phyloP scores from a whole-genome alignment of 192 early-diverging fungal species.

The Umbelopsis vinacea region DNA sequence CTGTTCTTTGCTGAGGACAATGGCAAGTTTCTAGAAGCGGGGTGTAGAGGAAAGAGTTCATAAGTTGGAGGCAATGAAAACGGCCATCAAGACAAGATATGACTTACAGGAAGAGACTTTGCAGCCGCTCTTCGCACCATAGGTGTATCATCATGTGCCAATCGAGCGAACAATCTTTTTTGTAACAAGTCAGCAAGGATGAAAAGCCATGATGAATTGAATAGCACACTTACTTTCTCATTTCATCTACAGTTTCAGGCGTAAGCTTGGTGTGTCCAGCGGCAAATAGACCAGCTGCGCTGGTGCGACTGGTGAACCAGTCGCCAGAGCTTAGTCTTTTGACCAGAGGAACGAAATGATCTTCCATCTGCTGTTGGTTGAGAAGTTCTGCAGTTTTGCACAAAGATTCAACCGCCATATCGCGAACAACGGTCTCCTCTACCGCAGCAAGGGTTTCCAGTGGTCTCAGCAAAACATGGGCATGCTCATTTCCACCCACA shows the following conservation, averaged over 20 bases:
- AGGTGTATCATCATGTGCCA: conserved; percentile 93
- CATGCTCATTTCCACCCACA: conserved; percentile 88
- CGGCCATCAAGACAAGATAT: not conserved
- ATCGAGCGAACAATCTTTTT: conserved; percentile 71
- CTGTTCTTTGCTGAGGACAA: conserved; percentile 73
- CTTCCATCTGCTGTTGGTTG: conserved; percentile 82
- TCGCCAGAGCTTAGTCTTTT: conserved; percentile 91
- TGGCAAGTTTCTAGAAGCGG: conserved; percentile 65
- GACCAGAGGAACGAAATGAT: conserved; percentile 89
- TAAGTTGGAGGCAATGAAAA: conserved; percentile 1
- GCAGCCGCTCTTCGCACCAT: conserved; percentile 98
- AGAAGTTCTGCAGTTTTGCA: conserved; percentile 81
- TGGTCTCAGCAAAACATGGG: conserved; percentile 85
- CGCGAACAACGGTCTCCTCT: conserved; percentile 97
- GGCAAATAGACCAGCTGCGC: conserved; percentile 92
- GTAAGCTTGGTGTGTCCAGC: conserved; percentile 76
- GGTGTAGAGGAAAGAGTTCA: not conserved
- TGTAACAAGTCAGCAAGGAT: not conserved
- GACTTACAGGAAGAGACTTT: conserved; percentile 74
- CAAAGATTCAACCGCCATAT: conserved; percentile 97
- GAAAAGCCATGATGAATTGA: too few relatives aligned
- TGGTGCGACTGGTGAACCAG: conserved; percentile 98
- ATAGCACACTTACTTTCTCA: conserved; percentile 66
- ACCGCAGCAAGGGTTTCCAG: conserved; percentile 97
- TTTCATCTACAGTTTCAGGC: conserved; percentile 79